phyloP scores from a whole-genome alignment of 768 basidiomycete genomes.

The Phylloporus sp. region DNA sequence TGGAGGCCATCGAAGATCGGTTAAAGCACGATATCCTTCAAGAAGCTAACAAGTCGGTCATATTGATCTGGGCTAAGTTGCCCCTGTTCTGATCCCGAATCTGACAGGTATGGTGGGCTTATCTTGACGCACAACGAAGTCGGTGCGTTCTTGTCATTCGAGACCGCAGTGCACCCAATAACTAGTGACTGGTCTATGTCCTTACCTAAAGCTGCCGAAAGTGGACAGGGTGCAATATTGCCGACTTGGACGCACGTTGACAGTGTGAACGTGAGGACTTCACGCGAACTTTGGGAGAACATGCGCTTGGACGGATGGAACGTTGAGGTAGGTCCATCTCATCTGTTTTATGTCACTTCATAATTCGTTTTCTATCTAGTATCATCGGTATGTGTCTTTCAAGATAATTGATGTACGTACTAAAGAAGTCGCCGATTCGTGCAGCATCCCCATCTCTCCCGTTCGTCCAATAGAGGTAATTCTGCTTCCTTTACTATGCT shows the following conservation, averaged over 20 bases:
- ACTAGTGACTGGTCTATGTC: conserved; percentile 10
- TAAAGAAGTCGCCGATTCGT: conserved; percentile 11
- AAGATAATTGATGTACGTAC: conserved; percentile 2
- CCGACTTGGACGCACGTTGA: conserved; percentile 96
- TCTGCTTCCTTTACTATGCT: background rate
- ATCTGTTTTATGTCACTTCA: conserved; percentile 7
- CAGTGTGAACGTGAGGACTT: conserved; percentile 75
- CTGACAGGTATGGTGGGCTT: conserved; percentile 76
- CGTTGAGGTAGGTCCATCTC: conserved; percentile 59
- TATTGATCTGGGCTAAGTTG: background rate
- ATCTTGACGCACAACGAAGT: conserved; percentile 93
- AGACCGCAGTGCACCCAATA: background rate
- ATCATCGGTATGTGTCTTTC: conserved; percentile 57
- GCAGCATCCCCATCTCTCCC: conserved; percentile 90
- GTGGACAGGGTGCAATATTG: conserved; percentile 75
- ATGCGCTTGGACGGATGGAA: conserved; percentile 85
- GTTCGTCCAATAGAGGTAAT: conserved; percentile 85
- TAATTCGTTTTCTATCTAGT: conserved; percentile 40
- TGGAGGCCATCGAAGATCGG: conserved; percentile 88
- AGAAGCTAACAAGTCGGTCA: conserved; percentile 64
- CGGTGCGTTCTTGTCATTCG: conserved; percentile 48
- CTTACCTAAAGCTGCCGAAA: conserved; percentile 41
- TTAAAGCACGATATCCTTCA: conserved; percentile 88
- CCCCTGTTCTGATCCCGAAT: conserved; percentile 7
- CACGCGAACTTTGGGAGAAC: conserved; percentile 78